phyloP scores from a whole-genome alignment of 805 yeast species.

The Naumovozyma castellii region DNA sequence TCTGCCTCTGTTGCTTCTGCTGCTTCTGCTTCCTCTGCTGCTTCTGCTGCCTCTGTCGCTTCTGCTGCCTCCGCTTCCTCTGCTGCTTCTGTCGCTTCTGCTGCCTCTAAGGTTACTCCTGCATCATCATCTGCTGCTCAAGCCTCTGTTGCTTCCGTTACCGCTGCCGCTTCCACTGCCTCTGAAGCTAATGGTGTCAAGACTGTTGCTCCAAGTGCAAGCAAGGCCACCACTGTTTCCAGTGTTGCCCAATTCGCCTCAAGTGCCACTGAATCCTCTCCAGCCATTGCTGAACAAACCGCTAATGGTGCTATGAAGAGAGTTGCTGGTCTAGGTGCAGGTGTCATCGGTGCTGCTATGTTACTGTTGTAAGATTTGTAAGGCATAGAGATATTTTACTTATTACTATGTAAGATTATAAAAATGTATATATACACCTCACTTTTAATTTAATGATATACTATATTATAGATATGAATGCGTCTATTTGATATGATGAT shows the following conservation, averaged over 20 bases:
- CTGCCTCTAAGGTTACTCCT: background rate
- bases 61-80: background rate
- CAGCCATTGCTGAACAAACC: slow-evolving; percentile 7
- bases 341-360: slow-evolving; percentile 8
- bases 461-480: no score
- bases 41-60: slow-evolving; percentile 1
- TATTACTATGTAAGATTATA: no score
- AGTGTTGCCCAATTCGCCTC: background rate
- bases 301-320: slow-evolving; percentile 8
- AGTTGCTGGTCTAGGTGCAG: slow-evolving; percentile 7
- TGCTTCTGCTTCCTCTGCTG: slow-evolving; percentile 1
- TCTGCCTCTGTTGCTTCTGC: slow-evolving; percentile 4
- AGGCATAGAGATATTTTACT: no score
- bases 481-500: no score
- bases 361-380: slow-evolving; percentile 4
- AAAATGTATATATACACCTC: no score
- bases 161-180: background rate
- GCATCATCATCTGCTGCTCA: background rate
- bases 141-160: background rate
- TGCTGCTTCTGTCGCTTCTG: background rate
- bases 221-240: background rate
- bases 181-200: background rate
- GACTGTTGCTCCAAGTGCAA: background rate
- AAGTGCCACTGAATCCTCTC: slow-evolving; percentile 1
- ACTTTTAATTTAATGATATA: no score